Conservation (phyloP, 2,329 filamentous ascomycete species). For the Pseudopyrenochaeta lycopersici region DNA sequence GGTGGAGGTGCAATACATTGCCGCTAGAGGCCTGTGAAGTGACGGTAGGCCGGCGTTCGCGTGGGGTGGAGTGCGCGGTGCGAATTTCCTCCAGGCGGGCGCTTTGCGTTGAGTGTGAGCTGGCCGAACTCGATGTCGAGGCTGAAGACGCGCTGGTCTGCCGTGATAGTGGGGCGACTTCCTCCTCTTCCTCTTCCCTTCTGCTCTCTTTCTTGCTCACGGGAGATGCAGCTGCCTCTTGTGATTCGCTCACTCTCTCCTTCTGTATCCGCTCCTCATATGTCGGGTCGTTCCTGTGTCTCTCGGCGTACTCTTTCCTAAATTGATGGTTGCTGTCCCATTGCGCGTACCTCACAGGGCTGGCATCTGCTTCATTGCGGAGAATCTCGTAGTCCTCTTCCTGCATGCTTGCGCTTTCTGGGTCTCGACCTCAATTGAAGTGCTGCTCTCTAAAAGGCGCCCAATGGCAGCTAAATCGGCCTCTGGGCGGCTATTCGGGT, state of each 20-base stretch:
- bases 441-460: background rate
- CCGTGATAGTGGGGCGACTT: constrained; percentile 31
- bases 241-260: constrained; percentile 1
- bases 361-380: constrained; percentile 39
- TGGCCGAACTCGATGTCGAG: constrained; percentile 28
- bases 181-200: constrained; percentile 31
- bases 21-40: constrained; percentile 27
- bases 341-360: constrained; percentile 32
- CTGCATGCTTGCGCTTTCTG: constrained; percentile 29
- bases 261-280: constrained; percentile 16
- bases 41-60: constrained; percentile 26
- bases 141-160: constrained; percentile 30
- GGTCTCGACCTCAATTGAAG: background rate
- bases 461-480: no score
- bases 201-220: constrained; percentile 3
- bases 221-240: constrained; percentile 17
- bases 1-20: constrained; percentile 38
- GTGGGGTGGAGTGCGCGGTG: constrained; percentile 30
- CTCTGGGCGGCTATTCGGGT: background rate
- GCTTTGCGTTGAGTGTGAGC: constrained; percentile 20
- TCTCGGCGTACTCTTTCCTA: constrained; percentile 31
- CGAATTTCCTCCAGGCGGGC: constrained; percentile 40
- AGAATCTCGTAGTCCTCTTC: constrained; percentile 42
- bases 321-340: constrained; percentile 43
- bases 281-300: constrained; percentile 27